These are phyloP conservation scores for Aegilops umbellulata DNA, from an alignment of 176 grass and related monocot species.

Conservation along the genomic window DNA sequence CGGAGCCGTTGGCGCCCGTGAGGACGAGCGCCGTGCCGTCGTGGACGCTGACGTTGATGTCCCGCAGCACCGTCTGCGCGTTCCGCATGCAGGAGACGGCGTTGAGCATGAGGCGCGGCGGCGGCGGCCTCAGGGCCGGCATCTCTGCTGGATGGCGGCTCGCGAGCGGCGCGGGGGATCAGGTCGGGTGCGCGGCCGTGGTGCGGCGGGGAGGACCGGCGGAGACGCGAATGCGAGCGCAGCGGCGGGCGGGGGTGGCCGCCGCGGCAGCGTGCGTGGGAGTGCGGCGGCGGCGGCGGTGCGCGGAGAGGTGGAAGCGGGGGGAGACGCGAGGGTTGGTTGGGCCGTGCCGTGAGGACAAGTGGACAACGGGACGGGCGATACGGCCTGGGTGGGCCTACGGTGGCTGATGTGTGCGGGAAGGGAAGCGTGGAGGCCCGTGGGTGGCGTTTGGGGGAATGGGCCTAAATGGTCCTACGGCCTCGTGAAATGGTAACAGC, in stretches of 20 bases:
- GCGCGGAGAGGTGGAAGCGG: neutral
- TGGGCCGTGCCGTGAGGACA: neutral
- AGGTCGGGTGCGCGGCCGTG: neutral
- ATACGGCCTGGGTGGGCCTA: neutral
- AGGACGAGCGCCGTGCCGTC: conserved; percentile 82
- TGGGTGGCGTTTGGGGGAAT: no score
- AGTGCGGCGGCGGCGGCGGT: conserved; percentile 2
- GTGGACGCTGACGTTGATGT: conserved; percentile 82
- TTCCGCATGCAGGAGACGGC: conserved; percentile 95
- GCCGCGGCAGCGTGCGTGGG: neutral
- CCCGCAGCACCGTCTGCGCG: conserved; percentile 74
- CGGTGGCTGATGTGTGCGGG: no score
- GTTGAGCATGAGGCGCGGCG: conserved; percentile 71
- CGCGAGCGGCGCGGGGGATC: neutral
- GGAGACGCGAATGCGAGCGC: neutral
- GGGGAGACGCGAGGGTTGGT: no score
- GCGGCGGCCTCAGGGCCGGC: conserved; percentile 52
- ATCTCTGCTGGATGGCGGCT: conserved; percentile 16
- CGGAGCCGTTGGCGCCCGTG: conserved; percentile 89
- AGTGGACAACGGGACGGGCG: neutral
- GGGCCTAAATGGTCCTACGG: no score
- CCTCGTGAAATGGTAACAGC: no score
- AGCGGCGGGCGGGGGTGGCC: neutral
- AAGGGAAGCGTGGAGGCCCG: no score
- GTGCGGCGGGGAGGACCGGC: neutral